phyloP scores from a whole-genome alignment of 164 flowering plant species.

The Amborella trichopoda region DNA sequence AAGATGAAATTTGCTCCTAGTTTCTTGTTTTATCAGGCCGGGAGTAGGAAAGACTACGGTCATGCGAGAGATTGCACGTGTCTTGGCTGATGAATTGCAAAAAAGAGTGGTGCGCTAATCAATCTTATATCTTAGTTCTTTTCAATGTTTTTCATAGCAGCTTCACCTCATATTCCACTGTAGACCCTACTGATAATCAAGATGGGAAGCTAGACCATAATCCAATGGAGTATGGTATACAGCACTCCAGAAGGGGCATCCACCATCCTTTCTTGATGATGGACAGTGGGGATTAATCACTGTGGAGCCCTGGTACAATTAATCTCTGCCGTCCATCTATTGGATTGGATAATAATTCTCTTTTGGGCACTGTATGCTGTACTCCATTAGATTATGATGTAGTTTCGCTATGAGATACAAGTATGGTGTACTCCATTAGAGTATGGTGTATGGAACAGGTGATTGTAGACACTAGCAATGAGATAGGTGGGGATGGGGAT shows the following conservation, averaged over 20 bases:
- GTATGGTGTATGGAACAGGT: constrained; percentile 21
- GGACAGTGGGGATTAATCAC: no score
- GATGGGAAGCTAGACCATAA: no score
- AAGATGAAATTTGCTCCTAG: background rate
- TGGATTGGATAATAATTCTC: background rate
- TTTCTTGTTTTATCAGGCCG: constrained; percentile 28
- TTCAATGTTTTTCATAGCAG: background rate
- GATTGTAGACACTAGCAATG: constrained; percentile 72
- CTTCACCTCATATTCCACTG: background rate
- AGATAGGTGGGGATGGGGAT: constrained; percentile 74
- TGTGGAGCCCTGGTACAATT: no score
- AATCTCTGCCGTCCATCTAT: background rate
- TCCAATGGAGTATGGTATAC: no score
- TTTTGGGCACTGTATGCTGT: background rate
- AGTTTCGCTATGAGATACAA: no score
- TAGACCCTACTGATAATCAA: no score
- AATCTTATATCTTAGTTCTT: background rate
- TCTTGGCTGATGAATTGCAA: constrained; percentile 51
- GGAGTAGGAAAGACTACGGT: constrained; percentile 80
- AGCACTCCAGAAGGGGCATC: no score
- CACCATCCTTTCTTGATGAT: no score
- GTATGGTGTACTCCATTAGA: background rate
- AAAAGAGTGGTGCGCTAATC: constrained; percentile 50
- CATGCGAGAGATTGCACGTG: constrained; percentile 60
- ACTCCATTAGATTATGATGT: no score